Conservation (phyloP, 768 basidiomycete species). For the Phallus indusiatus region DNA sequence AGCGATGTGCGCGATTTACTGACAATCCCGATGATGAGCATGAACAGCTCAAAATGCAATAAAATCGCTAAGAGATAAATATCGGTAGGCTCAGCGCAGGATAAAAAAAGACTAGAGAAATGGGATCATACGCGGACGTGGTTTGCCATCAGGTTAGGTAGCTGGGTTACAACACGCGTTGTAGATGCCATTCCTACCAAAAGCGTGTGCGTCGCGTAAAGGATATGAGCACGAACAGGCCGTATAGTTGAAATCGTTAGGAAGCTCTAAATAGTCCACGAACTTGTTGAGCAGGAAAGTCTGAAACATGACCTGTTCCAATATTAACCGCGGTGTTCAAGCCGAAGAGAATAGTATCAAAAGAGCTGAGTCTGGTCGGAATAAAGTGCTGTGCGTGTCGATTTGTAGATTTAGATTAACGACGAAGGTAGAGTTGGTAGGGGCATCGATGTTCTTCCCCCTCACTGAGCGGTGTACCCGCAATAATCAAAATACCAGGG, state of each 20-base stretch:
- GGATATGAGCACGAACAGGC: conserved; percentile 49
- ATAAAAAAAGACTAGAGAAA: background rate
- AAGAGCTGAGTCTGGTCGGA: conserved; percentile 60
- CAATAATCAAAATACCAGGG: conserved; percentile 59
- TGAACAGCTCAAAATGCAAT: conserved; percentile 56
- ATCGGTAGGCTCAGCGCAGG: background rate
- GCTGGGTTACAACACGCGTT: conserved; percentile 59
- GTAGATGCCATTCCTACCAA: conserved; percentile 55
- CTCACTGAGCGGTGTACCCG: conserved; percentile 38
- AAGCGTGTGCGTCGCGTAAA: conserved; percentile 4
- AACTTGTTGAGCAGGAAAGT: conserved; percentile 56
- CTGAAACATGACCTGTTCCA: conserved; percentile 55
- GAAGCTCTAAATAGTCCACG: conserved; percentile 51
- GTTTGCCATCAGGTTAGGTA: conserved; percentile 34
- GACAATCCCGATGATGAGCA: conserved; percentile 63
- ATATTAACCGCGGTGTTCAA: conserved; percentile 54
- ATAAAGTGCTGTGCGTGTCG: conserved; percentile 67
- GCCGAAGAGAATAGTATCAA: conserved; percentile 65
- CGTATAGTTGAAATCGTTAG: conserved; percentile 80
- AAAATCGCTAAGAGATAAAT: conserved; percentile 32
- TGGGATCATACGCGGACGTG: conserved; percentile 41
- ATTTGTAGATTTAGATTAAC: conserved; percentile 66
- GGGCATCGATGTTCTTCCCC: conserved; percentile 41
- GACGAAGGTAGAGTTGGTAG: conserved; percentile 85
- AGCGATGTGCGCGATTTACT: conserved; percentile 43